A percentile compares a stretch with the other conserved stretches of the same genome.
phyloP scores from a whole-genome alignment of 208 protist species.

The Leishmania aethiopica region DNA sequence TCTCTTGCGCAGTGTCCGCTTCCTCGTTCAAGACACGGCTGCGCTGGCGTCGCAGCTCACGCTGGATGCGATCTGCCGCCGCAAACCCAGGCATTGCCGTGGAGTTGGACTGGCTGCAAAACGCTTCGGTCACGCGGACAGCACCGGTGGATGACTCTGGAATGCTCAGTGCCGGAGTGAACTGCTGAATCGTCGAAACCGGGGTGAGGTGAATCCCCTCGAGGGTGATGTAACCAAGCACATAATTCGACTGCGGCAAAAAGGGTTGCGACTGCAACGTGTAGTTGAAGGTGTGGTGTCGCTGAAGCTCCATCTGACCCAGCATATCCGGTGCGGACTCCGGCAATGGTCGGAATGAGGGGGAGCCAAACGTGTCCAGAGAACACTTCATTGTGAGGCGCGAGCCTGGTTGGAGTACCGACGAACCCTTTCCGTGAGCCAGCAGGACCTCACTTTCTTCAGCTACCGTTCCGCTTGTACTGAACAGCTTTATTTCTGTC shows the following conservation, averaged over 20 bases:
- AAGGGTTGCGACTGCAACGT: conserved; percentile 79
- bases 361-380: conserved; percentile 79
- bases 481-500: conserved; percentile 62
- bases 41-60: conserved; percentile 74
- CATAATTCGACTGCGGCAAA: conserved; percentile 64
- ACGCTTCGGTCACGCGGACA: conserved; percentile 38
- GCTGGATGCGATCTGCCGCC: conserved; percentile 60
- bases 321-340: neutral
- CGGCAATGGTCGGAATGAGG: conserved; percentile 43
- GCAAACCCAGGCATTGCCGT: conserved; percentile 43
- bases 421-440: neutral
- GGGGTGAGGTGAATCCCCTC: conserved; percentile 75
- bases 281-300: conserved; percentile 58
- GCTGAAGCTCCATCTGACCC: conserved; percentile 28
- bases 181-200: conserved; percentile 55
- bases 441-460: neutral
- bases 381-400: conserved; percentile 73
- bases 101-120: conserved; percentile 46
- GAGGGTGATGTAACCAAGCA: conserved; percentile 52
- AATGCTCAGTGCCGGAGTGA: conserved; percentile 27
- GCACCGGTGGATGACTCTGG: conserved; percentile 14
- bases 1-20: conserved; percentile 49
- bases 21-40: conserved; percentile 77
- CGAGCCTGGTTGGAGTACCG: conserved; percentile 44
- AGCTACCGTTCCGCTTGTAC: conserved; percentile 33